phyloP scores from a whole-genome alignment of 2,329 filamentous ascomycete species.

The Zasmidium angulare region DNA sequence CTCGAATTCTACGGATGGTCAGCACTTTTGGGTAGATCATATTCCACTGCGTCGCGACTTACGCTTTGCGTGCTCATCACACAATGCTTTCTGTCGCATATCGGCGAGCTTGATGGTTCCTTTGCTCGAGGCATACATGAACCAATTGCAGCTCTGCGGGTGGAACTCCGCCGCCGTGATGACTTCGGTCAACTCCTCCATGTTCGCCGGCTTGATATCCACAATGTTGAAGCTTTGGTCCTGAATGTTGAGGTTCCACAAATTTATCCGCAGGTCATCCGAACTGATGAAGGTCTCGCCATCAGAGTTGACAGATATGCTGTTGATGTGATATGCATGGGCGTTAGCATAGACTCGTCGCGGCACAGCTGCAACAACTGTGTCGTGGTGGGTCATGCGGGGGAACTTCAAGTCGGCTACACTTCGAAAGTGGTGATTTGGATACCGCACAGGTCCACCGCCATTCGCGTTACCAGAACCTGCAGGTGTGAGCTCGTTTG shows the following conservation, averaged over 20 bases:
- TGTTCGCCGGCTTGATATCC: constrained; percentile 98
- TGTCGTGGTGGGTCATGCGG: constrained; percentile 95
- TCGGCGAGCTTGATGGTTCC: constrained; percentile 98
- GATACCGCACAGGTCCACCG: constrained; percentile 74
- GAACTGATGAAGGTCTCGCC: constrained; percentile 99
- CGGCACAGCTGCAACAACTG: constrained; percentile 93
- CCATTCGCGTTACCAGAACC: constrained; percentile 64
- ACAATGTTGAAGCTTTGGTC: constrained; percentile 99
- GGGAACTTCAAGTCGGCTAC: constrained; percentile 86
- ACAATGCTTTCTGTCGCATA: constrained; percentile 95
- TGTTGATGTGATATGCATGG: constrained; percentile 99
- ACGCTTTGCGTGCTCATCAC: constrained; percentile 95
- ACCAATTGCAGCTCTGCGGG: constrained; percentile 96
- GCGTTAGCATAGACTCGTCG: constrained; percentile 97
- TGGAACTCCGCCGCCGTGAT: constrained; percentile 99
- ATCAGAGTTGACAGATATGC: constrained; percentile 99
- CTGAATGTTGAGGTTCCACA: constrained; percentile 99
- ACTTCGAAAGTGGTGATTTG: constrained; percentile 73
- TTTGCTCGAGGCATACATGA: constrained; percentile 99
- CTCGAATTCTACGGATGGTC: constrained; percentile 73
- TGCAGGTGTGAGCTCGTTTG: constrained; percentile 83
- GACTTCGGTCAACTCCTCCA: constrained; percentile 98
- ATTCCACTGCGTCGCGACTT: constrained; percentile 44
- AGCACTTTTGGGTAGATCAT: constrained; percentile 7
- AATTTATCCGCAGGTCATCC: constrained; percentile 93